Conservation (phyloP, 2,329 filamentous ascomycete species). For the Aspergillus flavus region DNA sequence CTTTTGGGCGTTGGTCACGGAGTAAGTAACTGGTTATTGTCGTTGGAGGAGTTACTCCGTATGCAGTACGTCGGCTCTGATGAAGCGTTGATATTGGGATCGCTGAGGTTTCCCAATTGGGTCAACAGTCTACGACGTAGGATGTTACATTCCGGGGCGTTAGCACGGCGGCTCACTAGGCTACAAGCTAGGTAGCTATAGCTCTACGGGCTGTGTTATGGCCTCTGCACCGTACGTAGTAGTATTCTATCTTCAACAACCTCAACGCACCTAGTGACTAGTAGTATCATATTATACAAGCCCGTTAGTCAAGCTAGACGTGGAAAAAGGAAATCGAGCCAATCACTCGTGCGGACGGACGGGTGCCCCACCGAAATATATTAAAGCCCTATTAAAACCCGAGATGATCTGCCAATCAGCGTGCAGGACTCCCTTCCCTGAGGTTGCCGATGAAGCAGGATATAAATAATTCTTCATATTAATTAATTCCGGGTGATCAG, state of each 20-base stretch:
- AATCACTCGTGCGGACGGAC: neutral
- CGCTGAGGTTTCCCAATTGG: neutral
- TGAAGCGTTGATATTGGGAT: neutral
- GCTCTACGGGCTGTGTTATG: neutral
- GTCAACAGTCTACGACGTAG: neutral
- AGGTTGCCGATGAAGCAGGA: neutral
- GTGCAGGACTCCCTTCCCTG: neutral
- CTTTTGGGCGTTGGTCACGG: too few species aligned
- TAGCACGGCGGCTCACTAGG: too few species aligned
- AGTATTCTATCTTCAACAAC: neutral
- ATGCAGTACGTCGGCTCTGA: neutral
- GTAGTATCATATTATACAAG: neutral
- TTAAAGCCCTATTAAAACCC: neutral
- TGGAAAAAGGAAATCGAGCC: neutral
- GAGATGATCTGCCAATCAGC: neutral
- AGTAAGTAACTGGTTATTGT: too few species aligned
- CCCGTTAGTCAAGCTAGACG: neutral
- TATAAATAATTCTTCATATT: neutral
- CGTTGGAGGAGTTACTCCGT: too few species aligned
- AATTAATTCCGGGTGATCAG: neutral
- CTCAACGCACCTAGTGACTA: neutral
- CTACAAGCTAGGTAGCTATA: neutral
- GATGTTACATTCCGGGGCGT: neutral
- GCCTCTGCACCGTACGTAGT: too few species aligned
- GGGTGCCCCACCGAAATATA: neutral